Conservation (phyloP, 306 rosid genomes). For the Dryas octopetala region DNA sequence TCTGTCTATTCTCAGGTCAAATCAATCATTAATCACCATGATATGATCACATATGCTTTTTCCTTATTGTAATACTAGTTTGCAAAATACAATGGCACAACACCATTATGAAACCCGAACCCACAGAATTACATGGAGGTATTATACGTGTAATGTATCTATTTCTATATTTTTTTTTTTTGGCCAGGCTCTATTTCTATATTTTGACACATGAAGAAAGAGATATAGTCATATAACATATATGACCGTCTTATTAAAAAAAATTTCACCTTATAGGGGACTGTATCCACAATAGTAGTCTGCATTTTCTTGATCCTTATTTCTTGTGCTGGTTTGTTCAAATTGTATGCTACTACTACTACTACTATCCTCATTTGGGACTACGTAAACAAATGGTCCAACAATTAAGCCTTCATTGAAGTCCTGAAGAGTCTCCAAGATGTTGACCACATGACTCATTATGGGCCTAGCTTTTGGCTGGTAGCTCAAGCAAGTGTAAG, state of each 20-base stretch:
- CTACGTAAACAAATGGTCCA: slow-evolving; percentile 77
- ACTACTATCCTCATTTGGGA: slow-evolving; percentile 35
- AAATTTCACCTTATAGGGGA: not conserved
- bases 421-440: slow-evolving; percentile 57
- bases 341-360: slow-evolving; percentile 6
- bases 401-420: slow-evolving; percentile 42
- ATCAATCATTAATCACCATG: not conserved
- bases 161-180: no score
- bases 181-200: no score
- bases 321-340: no score
- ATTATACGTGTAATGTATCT: no score
- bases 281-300: not conserved
- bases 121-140: no score
- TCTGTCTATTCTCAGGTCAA: not conserved
- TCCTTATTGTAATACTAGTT: not conserved
- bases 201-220: no score
- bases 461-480: slow-evolving; percentile 58
- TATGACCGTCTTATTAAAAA: no score
- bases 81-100: not conserved
- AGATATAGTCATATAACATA: no score
- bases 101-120: not conserved
- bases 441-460: slow-evolving; percentile 58
- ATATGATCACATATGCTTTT: not conserved
- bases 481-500: slow-evolving; percentile 65
- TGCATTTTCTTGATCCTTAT: not conserved